phyloP scores from a whole-genome alignment of 768 basidiomycete genomes.

The Mrakia gelida region DNA sequence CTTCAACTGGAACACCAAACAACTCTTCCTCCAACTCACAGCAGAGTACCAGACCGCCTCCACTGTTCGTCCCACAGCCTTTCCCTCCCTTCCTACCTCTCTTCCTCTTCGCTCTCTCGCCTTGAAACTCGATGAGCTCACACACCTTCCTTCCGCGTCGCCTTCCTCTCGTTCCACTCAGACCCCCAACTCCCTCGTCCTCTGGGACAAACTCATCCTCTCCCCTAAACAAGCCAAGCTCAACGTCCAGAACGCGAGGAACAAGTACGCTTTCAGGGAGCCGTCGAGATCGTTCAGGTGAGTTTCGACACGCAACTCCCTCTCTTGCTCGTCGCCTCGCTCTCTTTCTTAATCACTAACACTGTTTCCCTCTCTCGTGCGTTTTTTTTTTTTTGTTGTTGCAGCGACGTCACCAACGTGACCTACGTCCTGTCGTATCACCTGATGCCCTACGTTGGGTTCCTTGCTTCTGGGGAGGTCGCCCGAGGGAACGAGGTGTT shows the following conservation, averaged over 20 bases:
- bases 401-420: conserved; percentile 61
- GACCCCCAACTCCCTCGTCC: conserved; percentile 63
- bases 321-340: background rate
- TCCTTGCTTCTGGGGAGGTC: conserved; percentile 66
- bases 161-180: conserved; percentile 2
- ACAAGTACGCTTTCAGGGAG: conserved; percentile 81
- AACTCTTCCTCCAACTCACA: conserved; percentile 78
- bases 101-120: background rate
- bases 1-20: conserved; percentile 97
- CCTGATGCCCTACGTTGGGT: conserved; percentile 82
- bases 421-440: conserved; percentile 78
- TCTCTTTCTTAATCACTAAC: background rate
- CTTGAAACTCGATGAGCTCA: background rate
- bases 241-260: conserved; percentile 58
- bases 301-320: conserved; percentile 42
- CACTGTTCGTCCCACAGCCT: conserved; percentile 55
- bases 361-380: background rate
- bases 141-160: too few species aligned
- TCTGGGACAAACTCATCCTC: conserved; percentile 90
- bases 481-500: conserved; percentile 45
- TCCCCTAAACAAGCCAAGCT: conserved; percentile 69
- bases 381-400: background rate
- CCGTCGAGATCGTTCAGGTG: conserved; percentile 69
- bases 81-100: conserved; percentile 7
- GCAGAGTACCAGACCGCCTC: conserved; percentile 72